Conservation (phyloP, 75 land plant species). For the Adiantum capillusveneris region DNA sequence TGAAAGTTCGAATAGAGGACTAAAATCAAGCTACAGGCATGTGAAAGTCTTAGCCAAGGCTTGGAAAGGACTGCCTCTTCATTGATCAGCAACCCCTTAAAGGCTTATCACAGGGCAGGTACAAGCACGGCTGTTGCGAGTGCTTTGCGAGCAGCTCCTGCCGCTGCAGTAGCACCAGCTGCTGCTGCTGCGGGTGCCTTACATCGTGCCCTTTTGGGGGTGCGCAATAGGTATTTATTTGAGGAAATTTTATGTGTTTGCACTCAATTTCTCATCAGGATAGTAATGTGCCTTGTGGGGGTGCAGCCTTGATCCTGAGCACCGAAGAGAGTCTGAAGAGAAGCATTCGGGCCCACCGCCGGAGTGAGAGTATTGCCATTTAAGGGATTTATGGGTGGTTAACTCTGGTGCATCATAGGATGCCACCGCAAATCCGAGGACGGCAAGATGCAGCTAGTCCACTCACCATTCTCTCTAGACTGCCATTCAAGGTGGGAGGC, state of each 20-base stretch:
- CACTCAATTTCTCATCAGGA: too few species aligned
- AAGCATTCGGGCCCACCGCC: constrained; percentile 61
- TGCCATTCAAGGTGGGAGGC: too few species aligned
- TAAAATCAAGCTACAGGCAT: constrained; percentile 63
- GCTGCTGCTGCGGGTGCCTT: constrained; percentile 71
- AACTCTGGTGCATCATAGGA: too few species aligned
- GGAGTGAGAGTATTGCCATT: constrained; percentile 4
- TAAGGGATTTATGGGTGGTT: too few species aligned
- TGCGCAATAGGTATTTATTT: constrained; percentile 80
- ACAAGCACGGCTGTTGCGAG: constrained; percentile 67
- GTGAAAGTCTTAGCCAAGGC: constrained; percentile 65
- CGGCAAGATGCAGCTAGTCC: too few species aligned
- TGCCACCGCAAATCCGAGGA: too few species aligned
- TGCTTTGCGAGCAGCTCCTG: constrained; percentile 65
- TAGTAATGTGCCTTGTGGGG: too few species aligned
- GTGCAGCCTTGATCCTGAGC: constrained; percentile 83
- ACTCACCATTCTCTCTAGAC: too few species aligned
- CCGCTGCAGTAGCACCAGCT: constrained; percentile 78
- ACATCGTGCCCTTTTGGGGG: constrained; percentile 68
- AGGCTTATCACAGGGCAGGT: constrained; percentile 60
- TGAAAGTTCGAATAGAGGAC: too few species aligned
- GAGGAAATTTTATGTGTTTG: too few species aligned
- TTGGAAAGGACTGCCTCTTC: constrained; percentile 66
- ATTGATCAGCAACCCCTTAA: constrained; percentile 56
- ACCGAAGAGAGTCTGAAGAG: constrained; percentile 60